Conservation (phyloP, 1,139 yeast species). For the Dujonia santamariae region DNA sequence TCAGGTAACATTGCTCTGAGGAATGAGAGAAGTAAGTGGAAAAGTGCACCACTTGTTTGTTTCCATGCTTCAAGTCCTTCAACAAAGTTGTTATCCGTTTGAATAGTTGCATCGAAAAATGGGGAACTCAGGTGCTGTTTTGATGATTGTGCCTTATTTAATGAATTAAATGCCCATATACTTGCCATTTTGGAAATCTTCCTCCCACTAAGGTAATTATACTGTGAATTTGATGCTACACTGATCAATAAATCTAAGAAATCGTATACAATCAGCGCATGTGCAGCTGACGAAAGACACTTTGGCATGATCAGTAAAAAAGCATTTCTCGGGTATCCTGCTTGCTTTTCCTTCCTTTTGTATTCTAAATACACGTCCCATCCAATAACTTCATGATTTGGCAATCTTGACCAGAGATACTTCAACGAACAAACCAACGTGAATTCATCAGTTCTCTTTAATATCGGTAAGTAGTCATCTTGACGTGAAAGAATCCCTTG, state of each 20-base stretch:
- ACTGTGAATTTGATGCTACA: conserved; percentile 78
- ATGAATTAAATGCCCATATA: conserved; percentile 75
- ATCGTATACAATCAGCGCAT: conserved; percentile 85
- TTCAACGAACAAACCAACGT: conserved; percentile 72
- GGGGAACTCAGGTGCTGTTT: conserved; percentile 21
- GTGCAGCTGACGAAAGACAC: conserved; percentile 78
- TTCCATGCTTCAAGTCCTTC: conserved; percentile 79
- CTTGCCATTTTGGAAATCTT: conserved; percentile 82
- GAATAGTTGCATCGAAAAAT: conserved; percentile 41
- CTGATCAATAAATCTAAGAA: conserved; percentile 78
- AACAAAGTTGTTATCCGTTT: conserved; percentile 45
- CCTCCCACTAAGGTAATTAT: conserved; percentile 75
- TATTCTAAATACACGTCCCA: conserved; percentile 81
- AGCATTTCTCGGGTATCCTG: conserved; percentile 65
- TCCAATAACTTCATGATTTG: conserved; percentile 76
- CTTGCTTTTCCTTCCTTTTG: conserved; percentile 60
- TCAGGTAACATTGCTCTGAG: conserved; percentile 77
- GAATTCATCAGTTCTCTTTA: conserved; percentile 51
- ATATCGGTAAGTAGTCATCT: conserved; percentile 19
- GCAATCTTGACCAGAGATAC: conserved; percentile 83
- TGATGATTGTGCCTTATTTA: conserved; percentile 9
- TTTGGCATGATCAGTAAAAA: conserved; percentile 81
- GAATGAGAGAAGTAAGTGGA: conserved; percentile 75
- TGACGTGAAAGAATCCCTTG: conserved; percentile 43
- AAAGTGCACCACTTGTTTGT: conserved; percentile 80